Percentiles rank a stretch among this genome's conserved stretches.
Evolutionary conservation across 495 filamentous ascomycete species (phyloP).

Genomic region (Articulospora tetracladia): DNA sequence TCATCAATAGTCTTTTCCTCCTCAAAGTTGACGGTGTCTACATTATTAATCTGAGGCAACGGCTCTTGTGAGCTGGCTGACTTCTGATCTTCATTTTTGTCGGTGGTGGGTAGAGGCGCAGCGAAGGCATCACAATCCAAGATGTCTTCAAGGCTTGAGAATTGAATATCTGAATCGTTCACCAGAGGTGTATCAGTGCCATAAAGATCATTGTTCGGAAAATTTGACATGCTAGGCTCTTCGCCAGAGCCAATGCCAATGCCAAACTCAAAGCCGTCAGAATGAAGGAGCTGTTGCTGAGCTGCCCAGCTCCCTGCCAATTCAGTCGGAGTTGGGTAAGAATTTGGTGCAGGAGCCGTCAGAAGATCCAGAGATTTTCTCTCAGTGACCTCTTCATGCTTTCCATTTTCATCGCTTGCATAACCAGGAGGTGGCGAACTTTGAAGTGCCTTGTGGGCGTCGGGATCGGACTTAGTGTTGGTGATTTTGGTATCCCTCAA

Average conservation of each 20-base stretch:
- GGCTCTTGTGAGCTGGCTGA: neutral
- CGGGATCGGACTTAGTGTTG: neutral
- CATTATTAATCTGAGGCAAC: neutral
- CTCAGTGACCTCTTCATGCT: neutral
- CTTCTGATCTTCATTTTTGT: neutral
- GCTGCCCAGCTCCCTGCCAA: neutral
- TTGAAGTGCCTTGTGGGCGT: neutral
- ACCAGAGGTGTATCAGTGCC: too few relatives aligned
- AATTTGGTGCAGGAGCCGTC: neutral
- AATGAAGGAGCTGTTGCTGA: neutral
- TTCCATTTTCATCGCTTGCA: neutral
- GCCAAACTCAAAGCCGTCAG: neutral
- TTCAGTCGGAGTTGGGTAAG: neutral
- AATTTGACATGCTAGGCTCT: neutral
- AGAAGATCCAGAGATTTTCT: neutral
- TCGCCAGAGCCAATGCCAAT: neutral
- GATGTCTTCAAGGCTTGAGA: constrained; percentile 3
- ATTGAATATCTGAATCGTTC: neutral
- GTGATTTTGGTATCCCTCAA: neutral
- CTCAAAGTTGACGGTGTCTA: neutral
- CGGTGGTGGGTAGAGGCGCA: neutral
- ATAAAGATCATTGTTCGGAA: too few relatives aligned
- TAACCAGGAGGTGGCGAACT: neutral
- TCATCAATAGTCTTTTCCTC: neutral
- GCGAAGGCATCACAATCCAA: neutral